Evolutionary conservation across 345 rosid species (phyloP), one percentile per base, ranked within the genome.

Genomic region (Isatis tinctoria): DNA sequence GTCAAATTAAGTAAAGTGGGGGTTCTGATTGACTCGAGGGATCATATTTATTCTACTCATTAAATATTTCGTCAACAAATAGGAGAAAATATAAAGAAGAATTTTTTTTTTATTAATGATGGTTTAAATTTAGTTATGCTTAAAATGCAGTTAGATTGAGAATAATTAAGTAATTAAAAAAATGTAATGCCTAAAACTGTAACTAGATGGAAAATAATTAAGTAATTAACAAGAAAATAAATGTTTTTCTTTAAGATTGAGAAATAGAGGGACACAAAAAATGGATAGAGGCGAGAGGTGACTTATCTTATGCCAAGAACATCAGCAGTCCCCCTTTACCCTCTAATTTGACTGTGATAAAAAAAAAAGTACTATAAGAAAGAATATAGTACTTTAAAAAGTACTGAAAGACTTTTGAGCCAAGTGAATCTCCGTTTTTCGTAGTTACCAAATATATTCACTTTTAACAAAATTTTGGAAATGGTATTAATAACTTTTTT

Each of bases 1-100:
- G 47, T 4, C 48, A 68, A 40, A 51, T 54, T 60, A 75, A 41
- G 40, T 40, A 60, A 22, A 39, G 22, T 40, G 28, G 35, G 12
- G 48, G 27, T 79, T 85, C 82, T 86, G 86, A 85, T 88, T 86
- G 93, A 86, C 90, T 88, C 88, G 85, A 85, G 87, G 74, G 76
- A 74, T 60, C 60, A 65, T 74, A 67, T 57, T 49, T 35, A 37
- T 36, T 60, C 18, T 51, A 40, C 44, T 67, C 74, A 67, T 60
- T 67, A 22, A 74, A 24, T 67, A 20, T 41, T 36, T 59, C 3
- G 11, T 57, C 67, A 66, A 58, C 52, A 28, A 30, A 58, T 5
- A 36, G 47, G 39, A 26, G 8, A 12, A 37, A 10, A 10, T 53
- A 32, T 3, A n/a, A 17, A 30, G 12, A 32, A 64, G 26, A n/a